Conservation (phyloP, 2,329 filamentous ascomycete species). For the Monosporascus sp. region DNA sequence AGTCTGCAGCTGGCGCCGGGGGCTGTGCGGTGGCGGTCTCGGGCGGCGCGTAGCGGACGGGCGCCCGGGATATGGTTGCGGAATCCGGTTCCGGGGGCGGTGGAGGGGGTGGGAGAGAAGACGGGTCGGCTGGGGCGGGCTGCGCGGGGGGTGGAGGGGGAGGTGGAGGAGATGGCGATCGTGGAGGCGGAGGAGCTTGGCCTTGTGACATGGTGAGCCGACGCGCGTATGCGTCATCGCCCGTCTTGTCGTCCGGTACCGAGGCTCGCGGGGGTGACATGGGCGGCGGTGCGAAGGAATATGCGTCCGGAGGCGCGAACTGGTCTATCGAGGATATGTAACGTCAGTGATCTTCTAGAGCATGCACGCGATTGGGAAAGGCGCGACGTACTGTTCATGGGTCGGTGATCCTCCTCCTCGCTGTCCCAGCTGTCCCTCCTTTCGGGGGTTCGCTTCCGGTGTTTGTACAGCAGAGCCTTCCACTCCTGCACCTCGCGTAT, state of each 20-base stretch:
- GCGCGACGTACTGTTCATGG: slow-evolving; percentile 11
- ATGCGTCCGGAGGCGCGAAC: slow-evolving; percentile 55
- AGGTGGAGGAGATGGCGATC: slow-evolving; percentile 16
- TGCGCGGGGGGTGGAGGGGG: slow-evolving; percentile 29
- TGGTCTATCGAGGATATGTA: slow-evolving; percentile 35
- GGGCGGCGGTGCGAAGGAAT: slow-evolving; percentile 53
- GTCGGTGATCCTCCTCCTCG: slow-evolving; percentile 27
- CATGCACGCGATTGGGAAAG: neutral
- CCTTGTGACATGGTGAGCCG: slow-evolving; percentile 53
- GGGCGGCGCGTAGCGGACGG: slow-evolving; percentile 64
- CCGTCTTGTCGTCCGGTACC: slow-evolving; percentile 53
- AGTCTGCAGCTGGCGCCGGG: slow-evolving; percentile 28
- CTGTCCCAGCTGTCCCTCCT: slow-evolving; percentile 30
- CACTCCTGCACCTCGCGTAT: slow-evolving; percentile 76
- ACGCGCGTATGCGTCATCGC: slow-evolving; percentile 64
- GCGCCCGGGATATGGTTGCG: slow-evolving; percentile 70
- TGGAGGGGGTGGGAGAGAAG: slow-evolving; percentile 29
- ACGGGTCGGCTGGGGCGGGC: slow-evolving; percentile 15
- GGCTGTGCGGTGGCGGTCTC: slow-evolving; percentile 41
- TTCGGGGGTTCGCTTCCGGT: slow-evolving; percentile 50
- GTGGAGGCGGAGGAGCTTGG: slow-evolving; percentile 21
- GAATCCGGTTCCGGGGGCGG: slow-evolving; percentile 32
- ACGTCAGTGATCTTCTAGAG: slow-evolving; percentile 8
- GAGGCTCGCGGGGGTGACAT: slow-evolving; percentile 41
- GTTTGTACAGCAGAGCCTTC: slow-evolving; percentile 75